Percentiles rank a stretch among this genome's conserved stretches.
Evolutionary conservation across 805 yeast genomes (phyloP).

Genomic region (Cyberlindnera maclurae): DNA sequence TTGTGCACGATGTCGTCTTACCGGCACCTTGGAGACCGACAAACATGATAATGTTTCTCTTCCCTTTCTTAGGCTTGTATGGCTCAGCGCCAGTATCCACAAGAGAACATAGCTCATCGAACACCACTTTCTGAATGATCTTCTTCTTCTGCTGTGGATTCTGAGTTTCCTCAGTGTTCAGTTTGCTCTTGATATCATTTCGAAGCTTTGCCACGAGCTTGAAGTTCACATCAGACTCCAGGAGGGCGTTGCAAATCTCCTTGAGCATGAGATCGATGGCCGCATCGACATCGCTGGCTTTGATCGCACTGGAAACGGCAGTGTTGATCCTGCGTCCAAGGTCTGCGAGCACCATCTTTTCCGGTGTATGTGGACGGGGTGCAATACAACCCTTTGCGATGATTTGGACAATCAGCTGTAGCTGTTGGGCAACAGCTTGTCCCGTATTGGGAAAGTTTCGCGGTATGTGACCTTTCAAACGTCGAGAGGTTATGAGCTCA

Average conservation of each 20-base stretch:
- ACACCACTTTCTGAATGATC: slow-evolving; percentile 82
- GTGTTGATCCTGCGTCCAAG: slow-evolving; percentile 68
- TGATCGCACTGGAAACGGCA: slow-evolving; percentile 61
- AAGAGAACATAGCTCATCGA: slow-evolving; percentile 81
- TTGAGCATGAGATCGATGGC: slow-evolving; percentile 71
- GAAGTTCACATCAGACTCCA: slow-evolving; percentile 93
- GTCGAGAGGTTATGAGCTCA: no score
- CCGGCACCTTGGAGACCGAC: slow-evolving; percentile 99
- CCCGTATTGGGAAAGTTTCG: no score
- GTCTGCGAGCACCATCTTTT: slow-evolving; percentile 68
- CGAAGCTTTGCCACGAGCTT: slow-evolving; percentile 72
- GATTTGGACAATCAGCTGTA: no score
- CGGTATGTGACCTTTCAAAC: no score
- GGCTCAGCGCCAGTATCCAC: slow-evolving; percentile 63
- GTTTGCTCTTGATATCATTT: slow-evolving; percentile 55
- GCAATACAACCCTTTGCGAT: no score
- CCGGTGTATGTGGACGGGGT: no score
- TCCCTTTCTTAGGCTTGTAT: slow-evolving; percentile 82
- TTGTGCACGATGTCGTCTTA: slow-evolving; percentile 96
- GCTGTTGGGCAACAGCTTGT: no score
- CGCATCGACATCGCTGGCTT: slow-evolving; percentile 47
- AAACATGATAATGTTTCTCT: slow-evolving; percentile 82
- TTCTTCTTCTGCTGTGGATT: slow-evolving; percentile 61
- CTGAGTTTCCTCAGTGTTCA: slow-evolving; percentile 43
- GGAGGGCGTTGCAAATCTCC: slow-evolving; percentile 81